phyloP scores from a whole-genome alignment of 192 early-diverging fungal genomes.

The Backusella sp. region DNA sequence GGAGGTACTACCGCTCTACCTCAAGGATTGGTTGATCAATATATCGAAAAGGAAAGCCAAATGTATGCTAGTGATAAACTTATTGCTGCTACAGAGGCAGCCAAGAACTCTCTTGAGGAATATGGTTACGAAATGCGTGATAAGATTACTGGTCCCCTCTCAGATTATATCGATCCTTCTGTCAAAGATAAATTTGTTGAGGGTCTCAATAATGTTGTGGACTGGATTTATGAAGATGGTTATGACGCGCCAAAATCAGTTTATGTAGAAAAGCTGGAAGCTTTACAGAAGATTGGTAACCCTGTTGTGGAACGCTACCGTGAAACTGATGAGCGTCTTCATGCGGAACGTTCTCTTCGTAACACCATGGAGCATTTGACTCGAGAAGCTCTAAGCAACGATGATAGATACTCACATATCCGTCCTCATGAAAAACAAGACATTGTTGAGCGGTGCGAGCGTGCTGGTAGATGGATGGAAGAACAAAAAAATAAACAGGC shows the following conservation, averaged over 20 bases:
- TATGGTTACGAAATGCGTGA: conserved; percentile 94
- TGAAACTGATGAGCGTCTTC: conserved; percentile 83
- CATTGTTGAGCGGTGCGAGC: conserved; percentile 68
- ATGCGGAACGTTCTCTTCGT: conserved; percentile 75
- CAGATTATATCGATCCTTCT: conserved; percentile 69
- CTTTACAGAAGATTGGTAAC: conserved; percentile 76
- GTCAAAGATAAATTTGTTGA: conserved; percentile 67
- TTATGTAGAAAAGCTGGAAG: conserved; percentile 77
- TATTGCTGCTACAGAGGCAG: conserved; percentile 88
- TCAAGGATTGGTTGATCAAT: conserved; percentile 51
- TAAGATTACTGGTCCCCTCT: conserved; percentile 75
- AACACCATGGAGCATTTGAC: conserved; percentile 72
- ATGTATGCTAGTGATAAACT: conserved; percentile 85
- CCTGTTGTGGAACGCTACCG: conserved; percentile 78
- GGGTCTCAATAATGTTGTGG: conserved; percentile 75
- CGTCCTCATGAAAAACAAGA: conserved; percentile 79
- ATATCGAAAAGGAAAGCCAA: conserved; percentile 76
- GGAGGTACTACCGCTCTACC: conserved; percentile 62
- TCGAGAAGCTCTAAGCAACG: conserved; percentile 64
- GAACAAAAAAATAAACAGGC: conserved; percentile 72
- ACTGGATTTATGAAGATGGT: conserved; percentile 98
- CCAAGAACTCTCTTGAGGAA: conserved; percentile 94
- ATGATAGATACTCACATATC: conserved; percentile 88
- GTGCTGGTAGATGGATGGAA: conserved; percentile 85
- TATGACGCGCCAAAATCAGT: conserved; percentile 88